Evolutionary conservation across 352 stramenopile species (phyloP), one percentile per base, ranked within the genome.

Genomic region (Globisporangium radiosum): DNA sequence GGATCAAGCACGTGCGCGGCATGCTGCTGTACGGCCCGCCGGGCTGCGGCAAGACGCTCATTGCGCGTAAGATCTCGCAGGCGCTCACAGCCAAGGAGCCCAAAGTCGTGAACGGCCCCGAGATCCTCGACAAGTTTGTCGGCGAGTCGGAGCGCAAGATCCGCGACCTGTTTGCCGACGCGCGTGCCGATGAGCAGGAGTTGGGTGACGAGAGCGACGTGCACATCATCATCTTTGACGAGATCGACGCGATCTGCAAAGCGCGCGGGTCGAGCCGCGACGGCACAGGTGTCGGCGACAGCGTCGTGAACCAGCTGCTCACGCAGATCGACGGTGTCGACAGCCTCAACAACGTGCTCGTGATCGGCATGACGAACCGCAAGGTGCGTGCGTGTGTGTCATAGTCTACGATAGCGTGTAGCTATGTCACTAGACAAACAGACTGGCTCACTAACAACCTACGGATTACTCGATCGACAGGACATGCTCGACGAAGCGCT

Each of bases 171-270:
- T 99, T 99, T 72, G 83, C 90, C 1, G 97, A 99, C 59, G 97
- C 97, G 9, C 77, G 83, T 36, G 70, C 89, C 58, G 85, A 94
- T 57, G 81, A 94, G 57, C 73, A 94, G 53, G 86, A 97, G 53
- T 67, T 97, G 19, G 97, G 96, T 53, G 97, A 99, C 60, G 92
- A 98, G 57, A 98, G 86, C 57, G 97, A 98, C 63, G 86, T 99
- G 53, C 97, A 99, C 72, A 99, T 99, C 69, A 98, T 99, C 70
- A 99, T 99, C 70, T 98, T 99, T 66, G 97, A 99, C 76, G 97
- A 99, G 75, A 99, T 99, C 74, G 98, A 99, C 81, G 97, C 98
- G 40, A 99, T 99, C 73, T 99, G 95, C 72, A 99, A 99, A 71
- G 65, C 90, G 52, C 91, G 98, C 73, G 97, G 97, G 55, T 87